Percentiles rank a stretch among this genome's conserved stretches.
Evolutionary conservation across 306 rosid genomes (phyloP).

Genomic region (Prunus mume): DNA sequence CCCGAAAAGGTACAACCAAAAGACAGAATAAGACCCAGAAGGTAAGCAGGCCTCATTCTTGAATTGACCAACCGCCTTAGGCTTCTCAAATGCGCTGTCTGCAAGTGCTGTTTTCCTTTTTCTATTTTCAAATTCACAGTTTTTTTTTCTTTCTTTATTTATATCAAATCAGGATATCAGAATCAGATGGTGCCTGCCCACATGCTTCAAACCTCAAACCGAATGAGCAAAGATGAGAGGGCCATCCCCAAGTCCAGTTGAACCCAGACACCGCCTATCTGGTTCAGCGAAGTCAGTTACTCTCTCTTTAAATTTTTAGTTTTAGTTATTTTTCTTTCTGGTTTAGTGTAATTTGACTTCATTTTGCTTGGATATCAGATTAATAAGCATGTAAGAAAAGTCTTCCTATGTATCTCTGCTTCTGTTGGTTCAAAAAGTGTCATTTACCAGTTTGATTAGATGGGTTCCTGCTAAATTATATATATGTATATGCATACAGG

Average conservation of each 20-base stretch:
- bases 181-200: slow-evolving; percentile 25
- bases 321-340: background rate
- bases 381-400: background rate
- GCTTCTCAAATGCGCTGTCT: background rate
- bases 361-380: background rate
- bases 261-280: slow-evolving; percentile 72
- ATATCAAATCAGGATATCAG: background rate
- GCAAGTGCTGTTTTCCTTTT: too few species aligned
- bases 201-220: slow-evolving; percentile 16
- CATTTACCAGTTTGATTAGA: background rate
- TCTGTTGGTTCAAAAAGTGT: background rate
- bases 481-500: background rate
- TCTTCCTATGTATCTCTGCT: background rate
- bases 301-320: slow-evolving; percentile 7
- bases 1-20: background rate
- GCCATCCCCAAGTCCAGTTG: slow-evolving; percentile 47
- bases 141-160: background rate
- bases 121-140: background rate
- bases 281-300: slow-evolving; percentile 47
- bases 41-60: background rate
- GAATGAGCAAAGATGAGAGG: slow-evolving; percentile 58
- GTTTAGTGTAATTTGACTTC: background rate
- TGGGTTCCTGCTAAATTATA: background rate
- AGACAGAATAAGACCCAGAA: background rate
- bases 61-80: background rate